Evolutionary conservation across 2,329 filamentous ascomycete species (phyloP), one percentile per base, ranked within the genome.

Genomic region (Drechslerella dactyloides): DNA sequence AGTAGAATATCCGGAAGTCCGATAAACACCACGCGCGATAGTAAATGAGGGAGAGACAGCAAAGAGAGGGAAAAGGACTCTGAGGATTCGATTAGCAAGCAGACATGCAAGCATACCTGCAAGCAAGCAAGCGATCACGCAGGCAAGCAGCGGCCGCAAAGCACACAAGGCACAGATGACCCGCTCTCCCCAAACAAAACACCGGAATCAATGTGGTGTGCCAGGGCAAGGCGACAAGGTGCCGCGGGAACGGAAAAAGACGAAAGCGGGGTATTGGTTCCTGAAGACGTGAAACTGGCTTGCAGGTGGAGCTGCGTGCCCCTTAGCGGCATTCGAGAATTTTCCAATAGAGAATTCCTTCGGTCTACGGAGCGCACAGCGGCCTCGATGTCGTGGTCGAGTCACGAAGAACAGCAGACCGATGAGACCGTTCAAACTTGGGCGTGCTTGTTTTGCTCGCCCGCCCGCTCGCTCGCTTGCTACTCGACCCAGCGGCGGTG

Each of bases 241-340:
- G 66, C 66, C 66, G 55, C 66, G 66, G 66, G 66, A 70, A 70
- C 66, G 66, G 66, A 70, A 64, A 42, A 70, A 70, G 59, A 64
- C 50, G 54, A 70, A 70, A 70, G 66, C 66, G 59, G 66, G 66
- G 66, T 70, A 70, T 58, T 70, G 66, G 66, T 70, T 70, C 66
- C 66, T 70, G 66, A 60, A 44, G 59, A 55, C 54, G 66, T 70
- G 66, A 70, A 70, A 54, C 46, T 52, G 66, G 66, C 66, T 70
- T 70, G 66, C 66, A 70, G 59, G 46, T 63, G 59, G 55, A 69
- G 65, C 65, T 15, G 37, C 37, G 37, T 15, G 52, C 57, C 52
- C 42, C 57, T 42, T 70, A 70, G 66, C 59, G 66, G 30, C 66
- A 64, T 70, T 70, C 66, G 66, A 70, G 66, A 70, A 70, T 70